Percentiles rank a stretch among this genome's conserved stretches.
Conservation (phyloP, 371 early-diverging fungal species). For the Batrachochytrium dendrobatidis region DNA sequence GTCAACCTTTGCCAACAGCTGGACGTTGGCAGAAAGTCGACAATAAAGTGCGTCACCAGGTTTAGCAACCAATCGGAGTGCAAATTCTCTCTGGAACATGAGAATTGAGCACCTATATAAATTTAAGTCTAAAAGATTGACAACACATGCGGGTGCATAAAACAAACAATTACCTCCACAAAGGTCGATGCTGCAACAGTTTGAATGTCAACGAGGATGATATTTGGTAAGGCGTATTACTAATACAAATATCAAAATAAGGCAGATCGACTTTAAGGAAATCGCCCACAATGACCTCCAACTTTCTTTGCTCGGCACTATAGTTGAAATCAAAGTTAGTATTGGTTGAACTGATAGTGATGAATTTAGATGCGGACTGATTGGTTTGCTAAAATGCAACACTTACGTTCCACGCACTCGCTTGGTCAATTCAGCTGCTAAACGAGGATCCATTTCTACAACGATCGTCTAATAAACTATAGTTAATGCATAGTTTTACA, state of each 20-base stretch:
- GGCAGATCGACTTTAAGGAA: slow-evolving; percentile 96
- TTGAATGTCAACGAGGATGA: slow-evolving; percentile 97
- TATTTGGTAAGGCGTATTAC: slow-evolving; percentile 99
- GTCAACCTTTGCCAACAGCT: slow-evolving; percentile 91
- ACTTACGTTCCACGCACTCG: slow-evolving; percentile 92
- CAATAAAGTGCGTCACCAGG: slow-evolving; percentile 94
- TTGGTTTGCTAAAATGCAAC: background rate
- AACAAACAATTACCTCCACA: slow-evolving; percentile 56
- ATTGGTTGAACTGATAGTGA: background rate
- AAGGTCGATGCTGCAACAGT: slow-evolving; percentile 86
- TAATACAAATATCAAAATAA: slow-evolving; percentile 98
- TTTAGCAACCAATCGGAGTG: slow-evolving; percentile 92
- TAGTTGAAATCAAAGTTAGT: background rate
- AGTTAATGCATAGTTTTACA: background rate
- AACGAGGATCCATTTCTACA: slow-evolving; percentile 96
- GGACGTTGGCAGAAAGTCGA: slow-evolving; percentile 95
- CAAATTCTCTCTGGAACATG: slow-evolving; percentile 99
- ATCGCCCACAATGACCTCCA: slow-evolving; percentile 96
- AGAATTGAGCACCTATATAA: slow-evolving; percentile 75
- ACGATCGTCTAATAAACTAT: slow-evolving; percentile 45
- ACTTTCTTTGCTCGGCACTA: slow-evolving; percentile 74
- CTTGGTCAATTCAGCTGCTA: slow-evolving; percentile 97
- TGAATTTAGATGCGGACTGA: background rate
- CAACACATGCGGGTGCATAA: background rate
- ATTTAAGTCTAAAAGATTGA: background rate